Conservation (phyloP, 441 rosid genomes). For the Arabidopsis hybrid region DNA sequence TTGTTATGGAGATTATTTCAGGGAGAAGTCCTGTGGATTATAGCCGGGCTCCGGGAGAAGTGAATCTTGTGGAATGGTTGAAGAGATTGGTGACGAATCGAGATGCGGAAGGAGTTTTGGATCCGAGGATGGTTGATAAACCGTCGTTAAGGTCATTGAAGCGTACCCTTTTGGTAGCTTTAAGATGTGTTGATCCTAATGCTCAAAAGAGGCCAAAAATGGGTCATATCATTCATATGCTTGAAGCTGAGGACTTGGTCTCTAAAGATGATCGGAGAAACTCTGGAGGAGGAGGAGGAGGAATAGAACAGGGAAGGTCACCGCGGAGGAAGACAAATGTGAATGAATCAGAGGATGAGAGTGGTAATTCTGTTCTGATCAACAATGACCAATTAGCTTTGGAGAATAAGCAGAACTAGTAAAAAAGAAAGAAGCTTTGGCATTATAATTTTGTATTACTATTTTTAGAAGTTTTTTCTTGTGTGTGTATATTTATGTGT, state of each 20-base stretch:
- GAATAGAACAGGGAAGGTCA: slow-evolving; percentile 29
- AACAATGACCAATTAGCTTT: slow-evolving; percentile 43
- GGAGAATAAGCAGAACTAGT: slow-evolving; percentile 38
- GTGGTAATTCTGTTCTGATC: slow-evolving; percentile 40
- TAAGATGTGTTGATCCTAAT: slow-evolving; percentile 91
- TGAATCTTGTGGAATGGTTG: slow-evolving; percentile 90
- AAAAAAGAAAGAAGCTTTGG: slow-evolving; percentile 16
- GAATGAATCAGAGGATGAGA: slow-evolving; percentile 40
- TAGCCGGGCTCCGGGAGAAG: slow-evolving; percentile 82
- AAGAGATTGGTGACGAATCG: slow-evolving; percentile 81
- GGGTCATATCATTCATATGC: slow-evolving; percentile 97
- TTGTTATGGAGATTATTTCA: slow-evolving; percentile 85
- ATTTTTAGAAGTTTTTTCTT: slow-evolving; percentile 1
- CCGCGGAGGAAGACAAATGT: slow-evolving; percentile 30
- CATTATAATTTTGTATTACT: slow-evolving; percentile 35
- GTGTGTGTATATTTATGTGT: neutral
- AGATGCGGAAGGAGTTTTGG: slow-evolving; percentile 78
- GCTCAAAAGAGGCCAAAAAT: slow-evolving; percentile 91
- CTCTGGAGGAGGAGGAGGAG: slow-evolving; percentile 37
- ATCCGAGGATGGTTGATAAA: slow-evolving; percentile 77
- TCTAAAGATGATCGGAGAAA: slow-evolving; percentile 62
- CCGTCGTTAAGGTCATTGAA: slow-evolving; percentile 82
- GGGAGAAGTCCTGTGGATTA: slow-evolving; percentile 97
- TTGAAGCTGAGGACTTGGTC: slow-evolving; percentile 84
- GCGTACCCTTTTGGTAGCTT: slow-evolving; percentile 81